Percentiles rank a stretch among this genome's conserved stretches.
phyloP scores from a whole-genome alignment of 768 basidiomycete genomes.

The Russula virescens region DNA sequence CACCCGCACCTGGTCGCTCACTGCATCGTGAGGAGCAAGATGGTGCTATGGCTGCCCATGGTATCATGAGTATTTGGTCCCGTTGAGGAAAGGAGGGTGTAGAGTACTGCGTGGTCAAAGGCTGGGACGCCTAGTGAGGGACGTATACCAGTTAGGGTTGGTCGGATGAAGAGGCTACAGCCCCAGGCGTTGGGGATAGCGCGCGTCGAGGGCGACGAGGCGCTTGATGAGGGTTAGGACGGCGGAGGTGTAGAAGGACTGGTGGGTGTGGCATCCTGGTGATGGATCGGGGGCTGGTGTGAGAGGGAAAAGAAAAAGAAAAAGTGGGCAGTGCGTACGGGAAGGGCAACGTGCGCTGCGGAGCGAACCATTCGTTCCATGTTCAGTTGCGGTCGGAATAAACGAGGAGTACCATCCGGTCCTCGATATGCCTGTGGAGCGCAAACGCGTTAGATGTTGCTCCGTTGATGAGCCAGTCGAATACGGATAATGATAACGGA shows the following conservation, averaged over 20 bases:
- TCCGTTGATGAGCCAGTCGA: neutral
- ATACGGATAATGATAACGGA: slow-evolving; percentile 30
- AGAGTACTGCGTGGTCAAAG: slow-evolving; percentile 75
- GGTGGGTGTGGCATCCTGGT: neutral
- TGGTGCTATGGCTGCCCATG: neutral
- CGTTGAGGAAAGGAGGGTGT: slow-evolving; percentile 69
- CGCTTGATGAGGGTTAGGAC: slow-evolving; percentile 53
- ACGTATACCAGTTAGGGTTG: slow-evolving; percentile 56
- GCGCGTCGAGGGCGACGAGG: slow-evolving; percentile 60
- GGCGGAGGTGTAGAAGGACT: slow-evolving; percentile 42
- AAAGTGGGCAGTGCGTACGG: neutral
- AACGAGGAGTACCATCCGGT: slow-evolving; percentile 61
- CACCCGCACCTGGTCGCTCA: slow-evolving; percentile 41
- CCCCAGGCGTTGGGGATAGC: slow-evolving; percentile 72
- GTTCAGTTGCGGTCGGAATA: slow-evolving; percentile 83
- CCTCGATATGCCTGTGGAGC: slow-evolving; percentile 55
- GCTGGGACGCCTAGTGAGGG: slow-evolving; percentile 59
- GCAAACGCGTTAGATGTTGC: neutral
- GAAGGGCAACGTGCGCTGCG: slow-evolving; percentile 46
- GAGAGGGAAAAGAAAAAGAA: neutral
- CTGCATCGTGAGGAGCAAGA: slow-evolving; percentile 43
- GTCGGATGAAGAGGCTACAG: slow-evolving; percentile 82
- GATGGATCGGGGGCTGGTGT: no score
- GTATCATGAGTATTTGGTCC: slow-evolving; percentile 43
- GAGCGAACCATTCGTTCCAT: slow-evolving; percentile 76